phyloP scores from a whole-genome alignment of 805 yeast genomes.

The Yamadazyma insecticola region DNA sequence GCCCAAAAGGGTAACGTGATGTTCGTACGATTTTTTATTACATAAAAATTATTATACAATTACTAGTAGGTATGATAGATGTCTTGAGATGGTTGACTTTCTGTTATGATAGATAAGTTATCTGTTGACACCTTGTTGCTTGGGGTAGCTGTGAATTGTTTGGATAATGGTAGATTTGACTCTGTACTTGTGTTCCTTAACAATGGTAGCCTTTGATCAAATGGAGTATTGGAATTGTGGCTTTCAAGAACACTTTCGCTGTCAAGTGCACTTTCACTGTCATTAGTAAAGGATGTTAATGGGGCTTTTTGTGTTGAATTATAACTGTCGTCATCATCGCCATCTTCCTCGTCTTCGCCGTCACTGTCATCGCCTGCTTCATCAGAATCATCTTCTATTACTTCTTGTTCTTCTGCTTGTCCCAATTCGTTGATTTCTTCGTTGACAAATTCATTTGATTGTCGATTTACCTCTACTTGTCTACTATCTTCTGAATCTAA shows the following conservation, averaged over 20 bases:
- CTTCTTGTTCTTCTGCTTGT: too few species aligned
- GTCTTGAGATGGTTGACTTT: conserved; percentile 13
- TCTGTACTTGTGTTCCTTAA: conserved; percentile 11
- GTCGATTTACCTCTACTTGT: too few species aligned
- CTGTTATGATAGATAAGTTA: conserved; percentile 18
- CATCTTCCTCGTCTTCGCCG: not conserved
- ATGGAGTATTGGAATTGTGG: conserved; percentile 10
- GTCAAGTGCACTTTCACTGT: conserved; percentile 14
- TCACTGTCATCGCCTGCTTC: conserved; percentile 1
- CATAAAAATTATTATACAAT: not conserved
- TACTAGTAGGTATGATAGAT: conserved; percentile 18
- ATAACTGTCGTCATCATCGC: conserved; percentile 6
- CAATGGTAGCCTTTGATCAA: conserved; percentile 15
- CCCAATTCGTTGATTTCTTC: too few species aligned
- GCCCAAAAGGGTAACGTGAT: not conserved
- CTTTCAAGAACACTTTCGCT: too few species aligned
- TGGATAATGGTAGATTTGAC: conserved; percentile 9
- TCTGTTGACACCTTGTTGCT: conserved; percentile 15
- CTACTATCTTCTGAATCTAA: not conserved
- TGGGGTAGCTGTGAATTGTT: conserved; percentile 5
- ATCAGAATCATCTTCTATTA: too few species aligned
- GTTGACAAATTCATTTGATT: too few species aligned
- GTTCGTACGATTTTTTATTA: not conserved
- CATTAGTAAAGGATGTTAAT: conserved; percentile 3
- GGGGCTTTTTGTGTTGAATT: not conserved